Evolutionary conservation across 2,329 filamentous ascomycete species (phyloP), one percentile per base, ranked within the genome.

Genomic region (Nigrospora osmanthi): DNA sequence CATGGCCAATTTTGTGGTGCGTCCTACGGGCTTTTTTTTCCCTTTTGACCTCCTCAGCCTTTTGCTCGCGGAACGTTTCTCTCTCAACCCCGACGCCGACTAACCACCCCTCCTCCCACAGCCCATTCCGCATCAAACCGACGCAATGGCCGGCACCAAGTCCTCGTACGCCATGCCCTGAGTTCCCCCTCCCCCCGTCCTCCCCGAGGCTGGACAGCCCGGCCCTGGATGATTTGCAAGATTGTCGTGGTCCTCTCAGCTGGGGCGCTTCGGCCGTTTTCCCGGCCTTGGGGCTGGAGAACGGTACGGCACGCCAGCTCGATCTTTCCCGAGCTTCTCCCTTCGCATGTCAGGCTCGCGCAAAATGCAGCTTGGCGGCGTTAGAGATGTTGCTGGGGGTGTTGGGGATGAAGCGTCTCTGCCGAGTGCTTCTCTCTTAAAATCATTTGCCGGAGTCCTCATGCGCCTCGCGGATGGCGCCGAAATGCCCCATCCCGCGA

Each of bases 221-320:
- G 72, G 73, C 73, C 65, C 71, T 71, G 74, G 69, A 71, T 64
- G 58, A 41, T 63, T 72, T 70, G 73, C 71, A 80, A 46, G 82
- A 85, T 88, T 87, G 84, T 87, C 78, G 80, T 80, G 76, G 85
- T 88, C 82, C 82, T 85, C 81, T 88, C 80, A 82, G 56, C 85
- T 89, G 82, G 83, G 77, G 66, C 55, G 55, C 56, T 53, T 70
- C 67, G 68, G 47, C 14, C 30, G 14, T 49, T 47, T 46, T 54
- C 67, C n/a, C 66, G 57, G 58, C 58, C 59, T 59, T 52, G 56
- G 56, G 52, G 43, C 45, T 36, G 54, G 46, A 50, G n/a, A 28
- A 4, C 43, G 49, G 44, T 57, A 65, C 57, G 64, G 68, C 58
- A 32, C 33, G 67, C 72, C 83, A 89, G 85, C 85, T 89, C 85